Evolutionary conservation across 2,329 filamentous ascomycete genomes (phyloP), one percentile per base, ranked within the genome.

Genomic region (Beauveria bassiana): DNA sequence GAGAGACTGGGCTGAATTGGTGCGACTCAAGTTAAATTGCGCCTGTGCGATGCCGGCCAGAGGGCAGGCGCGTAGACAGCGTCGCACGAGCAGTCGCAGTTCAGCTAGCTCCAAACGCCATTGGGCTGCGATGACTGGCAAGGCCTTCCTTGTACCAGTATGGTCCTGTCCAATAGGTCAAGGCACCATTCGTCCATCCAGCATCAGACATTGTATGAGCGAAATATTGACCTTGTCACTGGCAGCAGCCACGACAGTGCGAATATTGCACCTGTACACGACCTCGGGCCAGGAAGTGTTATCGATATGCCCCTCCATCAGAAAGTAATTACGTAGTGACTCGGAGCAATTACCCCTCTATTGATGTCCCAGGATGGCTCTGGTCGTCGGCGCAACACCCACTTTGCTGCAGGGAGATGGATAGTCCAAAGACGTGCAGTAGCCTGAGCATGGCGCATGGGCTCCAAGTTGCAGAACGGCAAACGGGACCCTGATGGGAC

Each of bases 231-330:
- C 40, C 40, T 43, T 43, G 14, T 43, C 40, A 16, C 40, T n/a
- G 40, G 18, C 40, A 43, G 18, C 14, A 43, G 40, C 40, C 40
- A 34, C 31, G 26, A 49, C 45, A 58, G 26, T 47, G 45, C 45
- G 28, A 47, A 49, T 24, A 24, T 57, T 4, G 31, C 31, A 34
- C 10, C 10, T 5, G 31, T 12, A 34, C 31, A 10, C 31, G 10
- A 34, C 10, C 31, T 12, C 3, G 31, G 31, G 31, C 31, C 31
- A 34, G 31, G 3, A 12, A 34, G n/a, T 20, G 46, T 59, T 59
- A 59, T 59, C 56, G 56, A 59, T 59, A 59, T 59, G 56, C 56
- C 56, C 56, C 56, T 50, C 56, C 55, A 40, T 28, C 16, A 20
- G 10, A 20, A 7, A 7, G 46, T n/a, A n/a, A 59, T 50, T 51